These are phyloP conservation scores for Tetracladium setigerum DNA, from an alignment of 495 filamentous ascomycete species.

Conservation along the genomic window DNA sequence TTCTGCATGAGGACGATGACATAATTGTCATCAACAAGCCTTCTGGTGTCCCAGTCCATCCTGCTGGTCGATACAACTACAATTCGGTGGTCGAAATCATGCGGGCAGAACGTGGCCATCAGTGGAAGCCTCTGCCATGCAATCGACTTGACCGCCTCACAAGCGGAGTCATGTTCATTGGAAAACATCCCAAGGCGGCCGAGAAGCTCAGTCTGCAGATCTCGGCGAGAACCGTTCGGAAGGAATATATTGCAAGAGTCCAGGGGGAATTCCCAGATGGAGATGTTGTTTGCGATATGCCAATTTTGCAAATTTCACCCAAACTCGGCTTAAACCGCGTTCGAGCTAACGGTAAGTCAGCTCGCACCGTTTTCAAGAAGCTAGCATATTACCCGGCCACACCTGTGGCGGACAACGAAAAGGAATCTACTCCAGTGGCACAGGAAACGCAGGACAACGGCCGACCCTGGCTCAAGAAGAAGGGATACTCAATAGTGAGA, in stretches of 20 bases:
- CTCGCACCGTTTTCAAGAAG: conserved; percentile 82
- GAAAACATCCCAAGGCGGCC: conserved; percentile 72
- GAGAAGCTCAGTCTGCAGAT: conserved; percentile 68
- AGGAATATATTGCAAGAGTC: conserved; percentile 91
- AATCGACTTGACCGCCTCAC: conserved; percentile 92
- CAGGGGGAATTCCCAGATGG: conserved; percentile 83
- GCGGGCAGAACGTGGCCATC: conserved; percentile 62
- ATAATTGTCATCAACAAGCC: conserved; percentile 97
- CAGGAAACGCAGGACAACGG: conserved; percentile 10
- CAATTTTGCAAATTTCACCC: conserved; percentile 87
- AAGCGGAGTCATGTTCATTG: conserved; percentile 96
- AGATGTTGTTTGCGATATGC: conserved; percentile 81
- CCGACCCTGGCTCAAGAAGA: conserved; percentile 27
- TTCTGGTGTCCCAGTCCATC: conserved; percentile 87
- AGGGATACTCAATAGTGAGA: conserved; percentile 90
- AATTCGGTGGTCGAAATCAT: conserved; percentile 93
- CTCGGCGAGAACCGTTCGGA: conserved; percentile 66
- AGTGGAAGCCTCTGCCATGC: conserved; percentile 71
- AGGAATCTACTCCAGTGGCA: conserved; percentile 18
- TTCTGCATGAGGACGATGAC: conserved; percentile 84
- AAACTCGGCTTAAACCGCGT: conserved; percentile 93
- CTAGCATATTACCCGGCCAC: conserved; percentile 70
- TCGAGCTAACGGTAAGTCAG: conserved; percentile 82
- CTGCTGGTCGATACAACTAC: conserved; percentile 90
- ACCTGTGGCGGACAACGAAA: conserved; percentile 20